Base-by-base conservation (phyloP, 768 basidiomycete species). In the Suillus paluster region DNA sequence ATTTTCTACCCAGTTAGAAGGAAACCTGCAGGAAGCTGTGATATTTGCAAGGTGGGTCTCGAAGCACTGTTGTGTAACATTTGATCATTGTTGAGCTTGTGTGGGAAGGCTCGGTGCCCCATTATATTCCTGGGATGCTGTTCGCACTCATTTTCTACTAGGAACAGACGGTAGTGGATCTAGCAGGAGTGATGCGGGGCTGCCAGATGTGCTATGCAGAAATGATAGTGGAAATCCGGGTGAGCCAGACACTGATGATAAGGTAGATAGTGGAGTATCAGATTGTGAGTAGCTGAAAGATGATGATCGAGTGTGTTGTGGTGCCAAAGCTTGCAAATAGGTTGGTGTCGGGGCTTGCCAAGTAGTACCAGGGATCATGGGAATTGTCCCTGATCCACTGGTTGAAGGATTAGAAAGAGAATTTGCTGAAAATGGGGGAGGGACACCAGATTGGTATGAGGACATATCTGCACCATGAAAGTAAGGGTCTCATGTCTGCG, bases 1-100 rank as follows among this genome's bases (percentile, higher is more conserved):
- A 65, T 79, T 79, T 34, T 74, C 71, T 23, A 80, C 71, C 77
- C 76, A 80, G 3, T 69, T 71, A 2, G 78, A 68, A 17, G 77
- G 65, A 33, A 79, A 63, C 0, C 71, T 72, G 46, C 67, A 70
- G 4, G 77, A 72, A 21, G 76, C 75, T 39, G 74, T 79, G 6
- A 79, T 42, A 10, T 68, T 39, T 12, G 64, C 65, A 50, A 78
- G 19, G 12, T 36, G 45, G 2, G n/a, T 38, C 15, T 41, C 38
- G 45, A 58, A 46, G 17, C 17, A 21, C 25, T 58, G n/a, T 9
- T 58, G 57, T 23, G 23, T 23, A 3, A 33, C 44, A 33, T 34
- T 58, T 46, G 57, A 42, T 42, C 39, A 58, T n/a, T 41, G 33
- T 25, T 17, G 39, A 33, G 30, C 19, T 46, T n/a, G 39, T 15